Base-by-base conservation (phyloP, 345 rosid genomes). In the Turnera subulata region DNA sequence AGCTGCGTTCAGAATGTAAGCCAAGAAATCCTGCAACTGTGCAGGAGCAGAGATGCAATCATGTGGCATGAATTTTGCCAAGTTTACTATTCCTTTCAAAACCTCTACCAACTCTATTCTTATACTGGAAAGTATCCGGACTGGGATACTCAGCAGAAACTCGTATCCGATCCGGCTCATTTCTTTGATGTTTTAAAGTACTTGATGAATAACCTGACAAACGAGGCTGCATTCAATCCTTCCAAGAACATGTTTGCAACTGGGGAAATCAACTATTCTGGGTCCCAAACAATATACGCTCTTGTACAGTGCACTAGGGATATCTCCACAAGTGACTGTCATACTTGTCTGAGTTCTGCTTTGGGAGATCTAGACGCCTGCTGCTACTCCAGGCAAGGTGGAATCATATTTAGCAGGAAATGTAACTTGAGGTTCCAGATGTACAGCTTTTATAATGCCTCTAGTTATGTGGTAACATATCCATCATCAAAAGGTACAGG, bases 241-340 rank as follows among this genome's bases (percentile, higher is more conserved):
- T 37, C 62, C 19, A 48, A 45, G 63, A 6, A 4, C 18, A 61
- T 66, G 82, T 78, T 78, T 18, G 62, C 66, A 0, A 56, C 53
- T 6, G 83, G 80, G 19, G 45, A 59, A 63, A 19, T 61, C 14
- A 50, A 24, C 22, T 29, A 46, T 2, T 29, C 65, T 1, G 24
- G 40, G 25, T 46, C 39, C 21, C 22, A 39, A 29, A 59, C 58
- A 11, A 20, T 78, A 23, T 69, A 69, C 22, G 73, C 73, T 25
- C 71, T 72, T 29, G 73, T 60, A 19, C 83, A 78, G 58, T 78
- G 80, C 35, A 69, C 71, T 12, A 65, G 73, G 48, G 83, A 72
- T 64, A 67, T 72, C 18, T 1, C 53, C 1, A 13, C 20, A 13
- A 11, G 1, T n/a, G 46, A 55, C 0, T 78, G 83, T 47, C 2